Evolutionary conservation across 139 green algal genomes (phyloP), one percentile per base, ranked within the genome.

Genomic region (Chlamydomonas applanata): DNA sequence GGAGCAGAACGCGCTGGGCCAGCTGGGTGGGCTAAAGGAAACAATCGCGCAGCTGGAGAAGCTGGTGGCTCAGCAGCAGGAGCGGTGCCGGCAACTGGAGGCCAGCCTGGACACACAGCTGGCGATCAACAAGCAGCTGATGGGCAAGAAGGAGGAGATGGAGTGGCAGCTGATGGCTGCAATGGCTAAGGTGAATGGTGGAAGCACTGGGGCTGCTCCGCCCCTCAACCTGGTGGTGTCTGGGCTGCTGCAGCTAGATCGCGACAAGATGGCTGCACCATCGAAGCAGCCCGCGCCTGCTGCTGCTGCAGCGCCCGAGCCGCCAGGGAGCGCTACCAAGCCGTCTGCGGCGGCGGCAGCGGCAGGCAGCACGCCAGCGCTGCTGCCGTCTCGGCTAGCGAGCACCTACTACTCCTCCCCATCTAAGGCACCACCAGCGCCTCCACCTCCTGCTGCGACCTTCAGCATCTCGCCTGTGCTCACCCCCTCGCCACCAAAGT

Each of bases 151-250:
- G 71, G 70, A 83, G 70, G 80, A 90, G 13, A 79, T 87, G 30
- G 85, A 90, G 71, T 90, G 85, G 85, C 85, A 90, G 75, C 85
- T 90, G n/a, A 87, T 90, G 85, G 72, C 75, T 11, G 78, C 81
- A 0, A 72, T 87, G 62, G 72, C 74, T 13, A 74, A 79, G 71
- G 77, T 78, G 24, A 0, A 45, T 53, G 54, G 22, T 36, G 17
- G 25, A 40, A 35, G 71, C 29, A 32, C 34, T 29, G 32, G 4
- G 17, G 40, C 44, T 20, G 66, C 9, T 17, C 35, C 19, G 36
- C 75, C 75, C 1, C 45, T 81, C 7, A 75, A 72, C 75, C 45
- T 81, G 46, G 56, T 22, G 7, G 75, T 81, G 0, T 81, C 75
- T 14, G 75, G 75, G 0, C 59, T 75, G 59, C 75, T 81, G 1